Evolutionary conservation across 495 filamentous ascomycete species (phyloP).

Genomic region (Thermothielavioides terrestris): DNA sequence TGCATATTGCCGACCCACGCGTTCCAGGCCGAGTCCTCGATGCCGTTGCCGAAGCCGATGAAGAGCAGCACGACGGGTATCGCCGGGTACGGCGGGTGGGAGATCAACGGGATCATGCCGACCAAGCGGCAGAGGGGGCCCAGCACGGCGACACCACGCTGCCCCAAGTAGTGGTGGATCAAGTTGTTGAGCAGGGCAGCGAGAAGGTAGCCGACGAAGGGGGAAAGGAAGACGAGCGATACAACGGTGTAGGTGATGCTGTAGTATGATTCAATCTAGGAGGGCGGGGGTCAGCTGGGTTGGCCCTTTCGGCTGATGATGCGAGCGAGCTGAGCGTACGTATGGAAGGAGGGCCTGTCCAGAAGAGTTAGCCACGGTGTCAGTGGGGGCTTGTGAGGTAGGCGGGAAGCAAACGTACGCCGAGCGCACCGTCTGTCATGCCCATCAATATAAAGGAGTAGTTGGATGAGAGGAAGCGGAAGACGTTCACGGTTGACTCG

Average conservation of each 20-base stretch:
- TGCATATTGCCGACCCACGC: conserved; percentile 74
- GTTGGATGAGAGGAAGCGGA: conserved; percentile 56
- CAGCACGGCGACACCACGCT: conserved; percentile 64
- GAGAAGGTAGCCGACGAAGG: conserved; percentile 71
- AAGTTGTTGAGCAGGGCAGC: conserved; percentile 64
- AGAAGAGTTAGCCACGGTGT: not conserved
- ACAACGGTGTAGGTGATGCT: conserved; percentile 65
- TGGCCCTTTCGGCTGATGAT: not conserved
- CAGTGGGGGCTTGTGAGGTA: not conserved
- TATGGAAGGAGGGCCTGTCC: conserved; percentile 8
- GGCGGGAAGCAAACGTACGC: conserved; percentile 42
- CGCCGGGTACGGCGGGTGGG: conserved; percentile 67
- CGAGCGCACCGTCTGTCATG: conserved; percentile 72
- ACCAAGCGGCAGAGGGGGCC: conserved; percentile 56
- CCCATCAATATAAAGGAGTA: conserved; percentile 73
- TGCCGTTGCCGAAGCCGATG: conserved; percentile 62
- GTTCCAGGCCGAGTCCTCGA: conserved; percentile 68
- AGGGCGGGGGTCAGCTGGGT: not conserved
- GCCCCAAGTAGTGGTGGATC: conserved; percentile 52
- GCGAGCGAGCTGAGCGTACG: not conserved
- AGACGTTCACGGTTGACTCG: conserved; percentile 53
- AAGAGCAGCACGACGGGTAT: conserved; percentile 64
- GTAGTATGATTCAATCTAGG: conserved; percentile 56
- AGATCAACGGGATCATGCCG: conserved; percentile 59
- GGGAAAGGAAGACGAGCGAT: conserved; percentile 72